phyloP scores from a whole-genome alignment of 1,284 basidiomycete genomes.

The Grifola frondosa region DNA sequence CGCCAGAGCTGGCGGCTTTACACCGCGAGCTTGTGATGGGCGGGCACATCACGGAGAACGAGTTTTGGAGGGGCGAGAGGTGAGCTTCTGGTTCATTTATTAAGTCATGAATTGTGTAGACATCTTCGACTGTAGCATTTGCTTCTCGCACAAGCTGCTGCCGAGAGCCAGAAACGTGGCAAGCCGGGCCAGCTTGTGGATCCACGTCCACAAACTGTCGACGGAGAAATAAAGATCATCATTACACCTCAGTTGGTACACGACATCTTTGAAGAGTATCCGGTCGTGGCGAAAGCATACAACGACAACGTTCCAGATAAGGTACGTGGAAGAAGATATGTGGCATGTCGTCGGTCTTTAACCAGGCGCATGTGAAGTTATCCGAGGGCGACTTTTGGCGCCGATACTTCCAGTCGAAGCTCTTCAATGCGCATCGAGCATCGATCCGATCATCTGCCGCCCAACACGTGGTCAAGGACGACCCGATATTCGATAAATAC shows the following conservation, averaged over 20 bases:
- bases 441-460: conserved; percentile 85
- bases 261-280: conserved; percentile 98
- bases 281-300: conserved; percentile 90
- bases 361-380: conserved; percentile 54
- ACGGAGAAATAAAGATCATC: conserved; percentile 86
- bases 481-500: conserved; percentile 95
- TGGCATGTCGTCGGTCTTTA: conserved; percentile 8
- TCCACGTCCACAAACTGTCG: conserved; percentile 79
- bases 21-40: conserved; percentile 86
- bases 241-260: conserved; percentile 92
- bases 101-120: too few relatives aligned
- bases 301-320: conserved; percentile 89
- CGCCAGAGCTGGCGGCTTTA: conserved; percentile 72
- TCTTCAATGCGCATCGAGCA: conserved; percentile 94
- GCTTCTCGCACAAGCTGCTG: conserved; percentile 67
- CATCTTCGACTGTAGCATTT: conserved; percentile 64
- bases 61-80: conserved; percentile 96
- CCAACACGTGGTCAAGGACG: conserved; percentile 85
- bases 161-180: conserved; percentile 77
- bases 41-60: conserved; percentile 84
- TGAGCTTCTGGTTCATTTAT: conserved; percentile 33
- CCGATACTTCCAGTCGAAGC: conserved; percentile 92
- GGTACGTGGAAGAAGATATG: conserved; percentile 39
- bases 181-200: conserved; percentile 87
- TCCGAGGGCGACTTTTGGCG: conserved; percentile 94